phyloP scores from a whole-genome alignment of 2,329 filamentous ascomycete genomes.

The Dothideomycetes sp. region DNA sequence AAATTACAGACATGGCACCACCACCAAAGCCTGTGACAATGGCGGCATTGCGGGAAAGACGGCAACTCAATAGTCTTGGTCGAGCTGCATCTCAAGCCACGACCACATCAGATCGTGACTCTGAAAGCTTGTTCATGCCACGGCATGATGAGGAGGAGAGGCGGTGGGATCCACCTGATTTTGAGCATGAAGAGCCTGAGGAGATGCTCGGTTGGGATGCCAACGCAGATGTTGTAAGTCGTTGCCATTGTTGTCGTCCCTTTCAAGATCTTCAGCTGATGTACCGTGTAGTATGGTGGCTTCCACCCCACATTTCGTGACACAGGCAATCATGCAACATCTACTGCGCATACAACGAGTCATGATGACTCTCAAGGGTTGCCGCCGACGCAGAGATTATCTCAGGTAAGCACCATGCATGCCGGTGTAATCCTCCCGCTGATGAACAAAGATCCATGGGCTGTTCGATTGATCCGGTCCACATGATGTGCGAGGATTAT shows the following conservation, averaged over 20 bases:
- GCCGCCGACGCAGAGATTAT: slow-evolving; percentile 64
- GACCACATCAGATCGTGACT: slow-evolving; percentile 46
- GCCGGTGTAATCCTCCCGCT: slow-evolving; percentile 17
- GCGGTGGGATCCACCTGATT: slow-evolving; percentile 61
- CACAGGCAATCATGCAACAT: slow-evolving; percentile 17
- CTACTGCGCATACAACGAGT: slow-evolving; percentile 12
- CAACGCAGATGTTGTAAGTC: slow-evolving; percentile 50
- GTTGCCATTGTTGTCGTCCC: slow-evolving; percentile 10
- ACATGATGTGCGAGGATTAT: neutral
- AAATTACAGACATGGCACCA: slow-evolving; percentile 8
- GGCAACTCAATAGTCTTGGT: slow-evolving; percentile 13
- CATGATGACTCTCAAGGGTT: slow-evolving; percentile 30
- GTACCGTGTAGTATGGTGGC: slow-evolving; percentile 17
- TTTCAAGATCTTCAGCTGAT: neutral
- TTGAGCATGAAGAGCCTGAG: slow-evolving; percentile 52
- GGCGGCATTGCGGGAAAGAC: slow-evolving; percentile 12
- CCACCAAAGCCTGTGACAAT: slow-evolving; percentile 9
- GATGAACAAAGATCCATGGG: slow-evolving; percentile 21
- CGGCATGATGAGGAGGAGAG: slow-evolving; percentile 57
- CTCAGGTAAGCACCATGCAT: slow-evolving; percentile 44
- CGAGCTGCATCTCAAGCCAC: slow-evolving; percentile 22
- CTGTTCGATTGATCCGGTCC: slow-evolving; percentile 24
- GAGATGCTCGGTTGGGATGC: slow-evolving; percentile 66
- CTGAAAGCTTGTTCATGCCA: slow-evolving; percentile 61
- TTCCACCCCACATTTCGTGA: slow-evolving; percentile 35